Evolutionary conservation across 768 basidiomycete species (phyloP).

Genomic region (Hydnomerulius pinastri): DNA sequence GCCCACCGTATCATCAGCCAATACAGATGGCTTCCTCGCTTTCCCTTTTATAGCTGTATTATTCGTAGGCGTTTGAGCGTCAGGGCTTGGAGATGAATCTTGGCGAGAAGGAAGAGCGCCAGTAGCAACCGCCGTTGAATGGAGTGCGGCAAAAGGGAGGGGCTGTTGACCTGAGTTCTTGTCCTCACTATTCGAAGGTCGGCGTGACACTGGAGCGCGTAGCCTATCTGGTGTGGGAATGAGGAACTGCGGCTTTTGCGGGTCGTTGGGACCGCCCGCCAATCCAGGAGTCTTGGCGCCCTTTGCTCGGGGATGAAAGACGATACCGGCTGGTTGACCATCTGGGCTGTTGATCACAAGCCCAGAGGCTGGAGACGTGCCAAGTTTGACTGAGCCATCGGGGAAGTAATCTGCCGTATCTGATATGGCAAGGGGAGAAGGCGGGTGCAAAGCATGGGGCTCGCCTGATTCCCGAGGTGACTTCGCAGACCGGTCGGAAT

Average conservation of each 20-base stretch:
- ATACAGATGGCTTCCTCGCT: slow-evolving; percentile 32
- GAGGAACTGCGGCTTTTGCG: slow-evolving; percentile 44
- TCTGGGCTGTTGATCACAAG: slow-evolving; percentile 91
- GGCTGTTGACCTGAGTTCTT: slow-evolving; percentile 23
- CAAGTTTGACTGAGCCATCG: slow-evolving; percentile 70
- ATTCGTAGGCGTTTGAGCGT: slow-evolving; percentile 10
- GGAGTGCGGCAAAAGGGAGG: slow-evolving; percentile 32
- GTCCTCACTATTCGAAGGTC: slow-evolving; percentile 30
- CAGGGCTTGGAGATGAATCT: slow-evolving; percentile 26
- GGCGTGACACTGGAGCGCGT: slow-evolving; percentile 27
- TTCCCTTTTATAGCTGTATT: slow-evolving; percentile 21
- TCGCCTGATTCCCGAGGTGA: slow-evolving; percentile 53
- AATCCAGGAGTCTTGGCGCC: slow-evolving; percentile 37
- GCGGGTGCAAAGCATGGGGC: slow-evolving; percentile 45
- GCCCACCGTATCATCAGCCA: slow-evolving; percentile 25
- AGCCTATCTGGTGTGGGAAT: slow-evolving; percentile 28
- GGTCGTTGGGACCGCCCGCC: slow-evolving; percentile 39
- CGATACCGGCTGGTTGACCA: slow-evolving; percentile 92
- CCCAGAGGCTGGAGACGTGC: slow-evolving; percentile 79
- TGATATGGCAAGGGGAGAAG: slow-evolving; percentile 70
- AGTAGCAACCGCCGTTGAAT: slow-evolving; percentile 16
- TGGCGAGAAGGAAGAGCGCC: slow-evolving; percentile 19
- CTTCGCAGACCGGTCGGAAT: slow-evolving; percentile 62
- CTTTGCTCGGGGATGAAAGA: slow-evolving; percentile 80
- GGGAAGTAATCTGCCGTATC: slow-evolving; percentile 70